phyloP scores from a whole-genome alignment of 2,329 filamentous ascomycete species.

The Pyrenochaeta sp. region DNA sequence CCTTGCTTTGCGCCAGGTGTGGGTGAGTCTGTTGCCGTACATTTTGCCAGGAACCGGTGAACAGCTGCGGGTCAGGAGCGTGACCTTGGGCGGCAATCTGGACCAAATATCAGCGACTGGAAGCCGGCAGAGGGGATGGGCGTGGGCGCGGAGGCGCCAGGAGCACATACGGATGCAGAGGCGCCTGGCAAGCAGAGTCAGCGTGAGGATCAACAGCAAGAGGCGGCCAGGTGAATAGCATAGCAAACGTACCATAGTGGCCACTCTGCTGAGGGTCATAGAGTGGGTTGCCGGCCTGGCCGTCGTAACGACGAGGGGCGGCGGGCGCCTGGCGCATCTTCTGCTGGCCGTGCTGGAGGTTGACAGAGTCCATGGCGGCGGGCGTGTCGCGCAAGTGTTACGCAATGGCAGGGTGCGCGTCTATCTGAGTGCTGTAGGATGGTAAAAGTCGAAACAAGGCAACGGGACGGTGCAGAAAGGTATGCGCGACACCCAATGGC shows the following conservation, averaged over 20 bases:
- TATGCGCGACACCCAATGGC: constrained; percentile 37
- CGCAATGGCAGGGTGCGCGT: constrained; percentile 41
- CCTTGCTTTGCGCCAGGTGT: constrained; percentile 2
- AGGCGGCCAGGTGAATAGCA: too few relatives aligned
- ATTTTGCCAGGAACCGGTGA: constrained; percentile 95
- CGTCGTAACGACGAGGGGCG: constrained; percentile 57
- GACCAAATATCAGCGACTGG: constrained; percentile 47
- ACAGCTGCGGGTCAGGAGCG: constrained; percentile 87
- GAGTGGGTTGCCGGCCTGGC: constrained; percentile 58
- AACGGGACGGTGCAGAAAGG: constrained; percentile 29
- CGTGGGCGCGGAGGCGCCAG: constrained; percentile 19
- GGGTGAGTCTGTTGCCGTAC: constrained; percentile 57
- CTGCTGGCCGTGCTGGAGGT: constrained; percentile 49
- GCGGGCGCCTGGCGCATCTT: constrained; percentile 49
- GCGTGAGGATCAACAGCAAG: constrained; percentile 12
- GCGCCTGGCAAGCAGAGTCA: constrained; percentile 61
- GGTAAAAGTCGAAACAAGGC: constrained; percentile 6
- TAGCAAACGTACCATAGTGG: constrained; percentile 60
- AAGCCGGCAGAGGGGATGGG: constrained; percentile 7
- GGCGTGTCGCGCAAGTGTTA: constrained; percentile 41
- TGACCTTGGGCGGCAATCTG: constrained; percentile 88
- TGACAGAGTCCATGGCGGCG: constrained; percentile 48
- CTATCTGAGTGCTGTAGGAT: constrained; percentile 20
- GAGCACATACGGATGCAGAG: constrained; percentile 69
- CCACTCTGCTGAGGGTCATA: constrained; percentile 58